Evolutionary conservation across 2,329 filamentous ascomycete species (phyloP).

Genomic region (Drechmeria coniospora): DNA sequence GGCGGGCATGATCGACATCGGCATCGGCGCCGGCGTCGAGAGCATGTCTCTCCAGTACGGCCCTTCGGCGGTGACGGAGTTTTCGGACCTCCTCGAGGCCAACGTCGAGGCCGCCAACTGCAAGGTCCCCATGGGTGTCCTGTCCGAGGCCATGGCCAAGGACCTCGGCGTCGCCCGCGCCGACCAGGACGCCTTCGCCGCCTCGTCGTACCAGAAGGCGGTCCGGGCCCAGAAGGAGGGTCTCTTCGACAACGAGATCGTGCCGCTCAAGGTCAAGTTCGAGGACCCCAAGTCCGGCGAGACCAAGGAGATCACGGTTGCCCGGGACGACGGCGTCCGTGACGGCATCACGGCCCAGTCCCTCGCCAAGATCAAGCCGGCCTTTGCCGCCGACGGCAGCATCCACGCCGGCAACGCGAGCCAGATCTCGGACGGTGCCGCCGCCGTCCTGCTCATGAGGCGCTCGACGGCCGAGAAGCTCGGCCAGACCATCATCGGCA

Average conservation of each 20-base stretch:
- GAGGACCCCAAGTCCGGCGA: conserved; percentile 85
- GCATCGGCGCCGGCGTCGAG: conserved; percentile 88
- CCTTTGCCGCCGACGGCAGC: conserved; percentile 79
- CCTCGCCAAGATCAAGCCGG: conserved; percentile 77
- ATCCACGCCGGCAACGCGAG: conserved; percentile 96
- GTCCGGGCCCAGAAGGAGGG: conserved; percentile 69
- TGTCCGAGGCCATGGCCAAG: conserved; percentile 91
- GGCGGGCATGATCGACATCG: conserved; percentile 85
- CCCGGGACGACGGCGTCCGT: conserved; percentile 76
- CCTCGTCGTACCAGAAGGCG: conserved; percentile 85
- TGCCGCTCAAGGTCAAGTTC: conserved; percentile 70
- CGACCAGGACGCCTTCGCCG: conserved; percentile 83
- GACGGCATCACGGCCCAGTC: conserved; percentile 74
- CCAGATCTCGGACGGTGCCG: conserved; percentile 90
- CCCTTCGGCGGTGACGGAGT: conserved; percentile 76
- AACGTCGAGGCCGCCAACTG: conserved; percentile 80
- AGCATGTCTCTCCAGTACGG: conserved; percentile 92
- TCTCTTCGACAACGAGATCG: conserved; percentile 88
- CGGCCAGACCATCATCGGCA: conserved; percentile 79
- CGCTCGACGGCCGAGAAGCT: conserved; percentile 78
- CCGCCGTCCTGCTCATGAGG: conserved; percentile 90
- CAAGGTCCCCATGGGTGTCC: conserved; percentile 91
- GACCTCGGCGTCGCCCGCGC: conserved; percentile 57
- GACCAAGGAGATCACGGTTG: conserved; percentile 67
- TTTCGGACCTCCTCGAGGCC: conserved; percentile 74